Evolutionary conservation across 2,329 filamentous ascomycete genomes (phyloP).

Genomic region (Helminthosporium solani): DNA sequence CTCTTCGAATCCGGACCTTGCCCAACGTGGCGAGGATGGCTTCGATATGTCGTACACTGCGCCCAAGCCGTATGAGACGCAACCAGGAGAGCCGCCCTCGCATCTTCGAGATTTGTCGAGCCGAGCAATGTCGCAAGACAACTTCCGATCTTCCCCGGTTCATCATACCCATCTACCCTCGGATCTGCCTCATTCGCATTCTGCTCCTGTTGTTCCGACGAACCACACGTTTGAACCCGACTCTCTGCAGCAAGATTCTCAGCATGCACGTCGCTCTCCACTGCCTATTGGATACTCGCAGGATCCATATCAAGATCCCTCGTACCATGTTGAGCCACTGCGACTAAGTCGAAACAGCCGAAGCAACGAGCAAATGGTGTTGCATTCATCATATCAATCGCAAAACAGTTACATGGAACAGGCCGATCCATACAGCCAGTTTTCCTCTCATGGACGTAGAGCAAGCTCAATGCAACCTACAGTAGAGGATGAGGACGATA

Average conservation of each 20-base stretch:
- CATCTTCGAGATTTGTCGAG: conserved; percentile 17
- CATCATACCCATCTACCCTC: conserved; percentile 26
- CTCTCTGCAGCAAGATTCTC: conserved; percentile 16
- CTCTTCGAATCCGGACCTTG: conserved; percentile 21
- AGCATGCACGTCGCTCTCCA: conserved; percentile 17
- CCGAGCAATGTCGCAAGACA: conserved; percentile 31
- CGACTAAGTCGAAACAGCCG: conserved; percentile 29
- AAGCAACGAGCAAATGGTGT: conserved; percentile 24
- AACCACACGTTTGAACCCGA: conserved; percentile 28
- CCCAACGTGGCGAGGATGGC: conserved; percentile 22
- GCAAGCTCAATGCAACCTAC: conserved; percentile 59
- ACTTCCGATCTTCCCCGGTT: conserved; percentile 24
- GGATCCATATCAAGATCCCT: conserved; percentile 29
- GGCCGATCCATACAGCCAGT: conserved; percentile 42
- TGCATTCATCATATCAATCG: conserved; percentile 35
- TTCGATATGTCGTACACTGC: conserved; percentile 42
- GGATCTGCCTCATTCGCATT: conserved; percentile 47
- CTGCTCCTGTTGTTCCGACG: conserved; percentile 46
- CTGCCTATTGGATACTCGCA: conserved; percentile 14
- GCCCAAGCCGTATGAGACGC: conserved; percentile 40
- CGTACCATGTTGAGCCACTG: conserved; percentile 38
- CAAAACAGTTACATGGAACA: conserved; percentile 33
- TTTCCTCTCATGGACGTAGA: conserved; percentile 50
- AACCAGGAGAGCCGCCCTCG: conserved; percentile 30
- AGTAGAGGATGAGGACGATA: conserved; percentile 64